Percentiles rank a stretch among this genome's conserved stretches.
phyloP scores from a whole-genome alignment of 768 basidiomycete species.

The Candolleomyces eurysporus region DNA sequence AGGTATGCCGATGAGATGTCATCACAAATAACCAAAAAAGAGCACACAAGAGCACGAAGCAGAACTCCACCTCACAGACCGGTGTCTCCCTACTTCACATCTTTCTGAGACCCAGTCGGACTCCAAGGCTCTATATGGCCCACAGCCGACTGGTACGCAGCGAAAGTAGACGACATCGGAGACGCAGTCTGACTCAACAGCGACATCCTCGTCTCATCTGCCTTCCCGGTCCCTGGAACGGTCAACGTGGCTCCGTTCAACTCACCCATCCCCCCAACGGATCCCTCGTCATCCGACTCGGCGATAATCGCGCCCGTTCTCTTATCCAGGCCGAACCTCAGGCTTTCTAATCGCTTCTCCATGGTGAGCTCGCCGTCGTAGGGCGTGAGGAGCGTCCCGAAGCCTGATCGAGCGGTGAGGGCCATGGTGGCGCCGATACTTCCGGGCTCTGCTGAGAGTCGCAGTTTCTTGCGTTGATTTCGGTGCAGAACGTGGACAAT shows the following conservation, averaged over 20 bases:
- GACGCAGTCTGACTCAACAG: constrained; percentile 21
- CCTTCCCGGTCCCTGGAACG: background rate
- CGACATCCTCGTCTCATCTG: constrained; percentile 38
- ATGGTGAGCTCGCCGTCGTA: constrained; percentile 50
- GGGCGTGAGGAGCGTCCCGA: constrained; percentile 58
- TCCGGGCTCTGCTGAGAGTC: constrained; percentile 55
- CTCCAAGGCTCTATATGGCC: too few species aligned
- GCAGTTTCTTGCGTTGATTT: constrained; percentile 44
- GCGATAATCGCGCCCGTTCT: constrained; percentile 63
- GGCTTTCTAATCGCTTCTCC: constrained; percentile 44
- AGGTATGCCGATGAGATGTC: too few species aligned
- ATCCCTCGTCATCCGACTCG: constrained; percentile 17
- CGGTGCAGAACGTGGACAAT: constrained; percentile 47
- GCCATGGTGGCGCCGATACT: constrained; percentile 57
- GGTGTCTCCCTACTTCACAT: too few species aligned
- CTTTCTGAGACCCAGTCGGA: too few species aligned
- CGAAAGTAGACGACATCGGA: constrained; percentile 21
- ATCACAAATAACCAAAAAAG: too few species aligned
- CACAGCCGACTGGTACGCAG: constrained; percentile 19
- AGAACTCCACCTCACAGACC: too few species aligned
- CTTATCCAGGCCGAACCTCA: constrained; percentile 54
- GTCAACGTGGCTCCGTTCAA: constrained; percentile 17
- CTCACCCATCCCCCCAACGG: constrained; percentile 13
- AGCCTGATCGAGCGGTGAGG: constrained; percentile 59
- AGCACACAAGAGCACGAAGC: too few species aligned